phyloP scores from a whole-genome alignment of 148 eudicot species.

The Silene conica region DNA sequence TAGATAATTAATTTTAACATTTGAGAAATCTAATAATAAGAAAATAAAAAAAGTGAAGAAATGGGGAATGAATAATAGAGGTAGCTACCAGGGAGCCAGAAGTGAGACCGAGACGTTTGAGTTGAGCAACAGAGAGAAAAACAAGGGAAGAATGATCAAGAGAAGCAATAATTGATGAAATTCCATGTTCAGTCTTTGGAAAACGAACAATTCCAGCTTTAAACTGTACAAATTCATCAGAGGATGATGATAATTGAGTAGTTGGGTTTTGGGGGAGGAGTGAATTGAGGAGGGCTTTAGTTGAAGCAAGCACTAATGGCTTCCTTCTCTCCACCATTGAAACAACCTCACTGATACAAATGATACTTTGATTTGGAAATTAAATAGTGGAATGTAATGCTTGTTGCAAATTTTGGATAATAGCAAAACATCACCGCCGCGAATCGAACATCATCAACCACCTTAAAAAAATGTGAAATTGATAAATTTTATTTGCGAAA shows the following conservation, averaged over 20 bases:
- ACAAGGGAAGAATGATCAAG: conserved; percentile 66
- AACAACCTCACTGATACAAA: not conserved
- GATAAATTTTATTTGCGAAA: no score
- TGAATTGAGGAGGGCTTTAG: conserved; percentile 58
- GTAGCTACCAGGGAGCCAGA: conserved; percentile 87
- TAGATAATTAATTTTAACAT: no score
- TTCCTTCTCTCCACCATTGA: conserved; percentile 74
- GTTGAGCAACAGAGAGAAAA: conserved; percentile 55
- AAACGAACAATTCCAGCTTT: conserved; percentile 67
- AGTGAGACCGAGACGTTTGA: conserved; percentile 63
- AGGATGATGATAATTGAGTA: not conserved
- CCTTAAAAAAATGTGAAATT: no score
- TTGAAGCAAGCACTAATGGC: conserved; percentile 78
- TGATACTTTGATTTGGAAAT: not conserved
- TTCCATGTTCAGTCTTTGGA: conserved; percentile 23
- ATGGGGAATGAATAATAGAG: not conserved
- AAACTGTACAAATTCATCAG: conserved; percentile 20
- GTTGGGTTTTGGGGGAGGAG: conserved; percentile 15
- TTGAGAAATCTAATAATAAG: not conserved
- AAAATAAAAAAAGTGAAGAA: not conserved
- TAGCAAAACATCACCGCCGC: no score
- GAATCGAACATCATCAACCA: no score
- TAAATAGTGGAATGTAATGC: no score
- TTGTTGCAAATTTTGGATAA: no score
- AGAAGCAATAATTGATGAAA: conserved; percentile 25